phyloP scores from a whole-genome alignment of 768 basidiomycete species.

The Tephrocybe sp. region DNA sequence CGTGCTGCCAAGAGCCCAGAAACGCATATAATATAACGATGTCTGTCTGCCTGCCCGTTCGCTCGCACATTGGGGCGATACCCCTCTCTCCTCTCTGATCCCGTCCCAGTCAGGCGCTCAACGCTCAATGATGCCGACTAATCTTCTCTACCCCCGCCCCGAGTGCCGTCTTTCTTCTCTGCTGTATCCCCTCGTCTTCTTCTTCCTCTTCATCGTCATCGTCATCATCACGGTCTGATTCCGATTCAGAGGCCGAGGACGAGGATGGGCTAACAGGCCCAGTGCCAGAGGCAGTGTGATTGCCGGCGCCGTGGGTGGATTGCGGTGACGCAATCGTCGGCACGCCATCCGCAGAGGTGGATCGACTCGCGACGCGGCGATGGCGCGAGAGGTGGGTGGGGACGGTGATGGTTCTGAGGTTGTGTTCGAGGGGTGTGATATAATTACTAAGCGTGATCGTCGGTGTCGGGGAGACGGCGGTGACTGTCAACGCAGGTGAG shows the following conservation, averaged over 20 bases:
- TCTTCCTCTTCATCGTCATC: constrained; percentile 18
- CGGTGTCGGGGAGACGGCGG: constrained; percentile 1
- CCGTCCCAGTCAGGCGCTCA: too few relatives aligned
- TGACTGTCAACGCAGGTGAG: too few relatives aligned
- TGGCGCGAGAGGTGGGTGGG: constrained; percentile 15
- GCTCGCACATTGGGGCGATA: too few relatives aligned
- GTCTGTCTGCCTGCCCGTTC: too few relatives aligned
- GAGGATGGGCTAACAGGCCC: neutral
- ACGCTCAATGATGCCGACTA: constrained; percentile 20
- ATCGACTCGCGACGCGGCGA: constrained; percentile 7
- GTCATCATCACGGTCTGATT: constrained; percentile 8
- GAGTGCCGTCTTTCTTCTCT: constrained; percentile 10
- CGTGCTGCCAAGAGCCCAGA: too few relatives aligned
- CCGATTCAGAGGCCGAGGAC: neutral
- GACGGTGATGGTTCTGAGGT: constrained; percentile 13
- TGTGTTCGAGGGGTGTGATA: constrained; percentile 20
- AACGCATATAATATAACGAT: too few relatives aligned
- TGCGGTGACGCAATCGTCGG: neutral
- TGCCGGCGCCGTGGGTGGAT: too few relatives aligned
- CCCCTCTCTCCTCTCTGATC: too few relatives aligned
- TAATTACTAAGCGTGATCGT: too few relatives aligned
- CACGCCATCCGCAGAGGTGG: neutral
- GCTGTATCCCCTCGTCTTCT: constrained; percentile 3
- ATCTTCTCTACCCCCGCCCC: constrained; percentile 22
- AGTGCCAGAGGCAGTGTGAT: too few relatives aligned